phyloP scores from a whole-genome alignment of 805 yeast species.

The Hanseniaspora mollemarum region DNA sequence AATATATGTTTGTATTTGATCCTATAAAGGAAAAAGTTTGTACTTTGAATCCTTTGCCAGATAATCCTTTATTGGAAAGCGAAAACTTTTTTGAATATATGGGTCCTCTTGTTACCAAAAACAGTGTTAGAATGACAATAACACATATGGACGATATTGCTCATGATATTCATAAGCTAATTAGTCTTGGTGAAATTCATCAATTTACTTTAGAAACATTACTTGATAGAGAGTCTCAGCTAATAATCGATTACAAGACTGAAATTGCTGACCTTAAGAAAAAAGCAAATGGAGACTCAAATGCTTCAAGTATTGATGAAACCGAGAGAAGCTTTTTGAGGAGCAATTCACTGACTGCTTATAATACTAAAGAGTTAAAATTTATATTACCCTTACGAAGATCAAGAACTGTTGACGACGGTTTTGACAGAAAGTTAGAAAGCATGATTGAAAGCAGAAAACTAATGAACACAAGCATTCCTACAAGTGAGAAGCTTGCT shows the following conservation, averaged over 20 bases:
- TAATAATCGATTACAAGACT: not conserved
- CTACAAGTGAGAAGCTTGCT: not conserved
- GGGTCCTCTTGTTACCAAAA: constrained; percentile 28
- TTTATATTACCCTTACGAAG: not conserved
- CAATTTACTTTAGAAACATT: not conserved
- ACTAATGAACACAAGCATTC: not conserved
- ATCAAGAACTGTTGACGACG: not conserved
- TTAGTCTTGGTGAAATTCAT: constrained; percentile 46
- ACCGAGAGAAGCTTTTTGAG: not conserved
- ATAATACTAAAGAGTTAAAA: not conserved
- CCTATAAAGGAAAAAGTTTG: constrained; percentile 42
- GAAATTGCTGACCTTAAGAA: not conserved
- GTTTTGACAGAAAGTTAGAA: not conserved
- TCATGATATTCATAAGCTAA: constrained; percentile 38
- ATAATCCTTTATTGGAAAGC: constrained; percentile 24
- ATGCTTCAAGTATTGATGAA: not conserved
- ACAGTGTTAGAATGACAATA: constrained; percentile 20
- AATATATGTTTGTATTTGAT: constrained; percentile 74
- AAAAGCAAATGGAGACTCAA: not conserved
- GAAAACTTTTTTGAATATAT: constrained; percentile 31
- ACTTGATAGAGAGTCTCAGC: constrained; percentile 2
- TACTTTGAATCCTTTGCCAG: constrained; percentile 49
- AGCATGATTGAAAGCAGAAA: not conserved
- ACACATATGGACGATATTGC: constrained; percentile 31
- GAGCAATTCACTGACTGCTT: not conserved